Base-by-base conservation (phyloP, 805 yeast species). In the Starmerella geochares region DNA sequence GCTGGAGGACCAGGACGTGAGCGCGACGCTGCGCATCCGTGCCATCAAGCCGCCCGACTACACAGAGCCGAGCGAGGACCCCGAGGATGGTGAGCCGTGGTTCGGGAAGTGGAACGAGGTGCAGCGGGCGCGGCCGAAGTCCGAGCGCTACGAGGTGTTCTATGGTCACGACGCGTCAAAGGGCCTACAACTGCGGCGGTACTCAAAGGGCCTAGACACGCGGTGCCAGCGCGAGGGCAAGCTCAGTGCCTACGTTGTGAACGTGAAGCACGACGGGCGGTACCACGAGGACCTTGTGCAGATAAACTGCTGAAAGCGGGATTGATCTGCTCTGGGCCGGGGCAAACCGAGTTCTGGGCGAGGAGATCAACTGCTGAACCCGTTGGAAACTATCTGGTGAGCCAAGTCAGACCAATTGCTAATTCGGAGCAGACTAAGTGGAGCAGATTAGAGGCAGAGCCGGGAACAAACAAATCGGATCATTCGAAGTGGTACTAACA, bases 101-200 rank as follows among this genome's bases (percentile, higher is more conserved):
- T 73, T 75, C 43, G 74, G 74, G 54, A 57, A 76, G 16, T 81
- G 79, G 76, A 75, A 76, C 54, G 55, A 61, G 38, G 68, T 69
- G 51, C 78, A 73, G 56, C 52, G 33, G 28, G 37, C 51, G 40
- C 42, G 50, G 8, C 54, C 61, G 24, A 50, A 60, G 56, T 62
- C 53, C n/a, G 57, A 58, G 31, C 63, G 66, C 36, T 48, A 32
- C 41, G 65, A 60, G 48, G 86, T 85, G 3, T 78, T 77, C 59
- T 88, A 88, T 62, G 97, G 96, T 1, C 97, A 88, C 62, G 94
- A 86, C 62, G 94, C 96, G 3, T 71, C 78, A 49, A 69, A 80
- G 48, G 95, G 96, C 1, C 73, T 87, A 45, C 78, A 75, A 49
- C 55, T 80, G 45, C 74, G 75, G 55, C 74, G 75, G 53, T 86